A percentile compares a stretch with the other conserved stretches of the same genome.
These are phyloP conservation scores for Mycena sp. DNA, from an alignment of 1,284 basidiomycete species.

Conservation along the genomic window DNA sequence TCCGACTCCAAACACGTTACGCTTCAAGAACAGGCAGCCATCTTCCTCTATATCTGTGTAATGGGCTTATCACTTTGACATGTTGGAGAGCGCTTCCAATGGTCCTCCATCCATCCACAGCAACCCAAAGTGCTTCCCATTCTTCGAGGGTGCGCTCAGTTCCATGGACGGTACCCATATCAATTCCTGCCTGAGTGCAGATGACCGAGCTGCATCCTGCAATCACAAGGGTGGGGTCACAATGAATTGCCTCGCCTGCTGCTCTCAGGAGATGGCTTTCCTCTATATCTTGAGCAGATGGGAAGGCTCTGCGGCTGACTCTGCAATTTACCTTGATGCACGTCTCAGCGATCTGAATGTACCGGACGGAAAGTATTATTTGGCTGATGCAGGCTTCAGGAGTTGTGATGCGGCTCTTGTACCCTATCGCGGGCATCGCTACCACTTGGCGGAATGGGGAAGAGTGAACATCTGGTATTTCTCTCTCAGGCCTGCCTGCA, in stretches of 20 bases:
- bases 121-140: constrained; percentile 1
- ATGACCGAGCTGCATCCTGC: background rate
- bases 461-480: background rate
- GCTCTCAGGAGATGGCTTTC: constrained; percentile 31
- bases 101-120: constrained; percentile 4
- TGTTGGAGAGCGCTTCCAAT: constrained; percentile 42
- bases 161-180: constrained; percentile 15
- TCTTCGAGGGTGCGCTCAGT: background rate
- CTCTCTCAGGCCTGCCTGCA: background rate
- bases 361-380: constrained; percentile 31
- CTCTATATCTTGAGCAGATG: constrained; percentile 32
- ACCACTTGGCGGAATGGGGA: constrained; percentile 30
- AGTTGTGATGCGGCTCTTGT: constrained; percentile 2
- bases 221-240: background rate
- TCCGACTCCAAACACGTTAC: constrained; percentile 31
- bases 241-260: constrained; percentile 13
- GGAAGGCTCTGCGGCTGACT: constrained; percentile 36
- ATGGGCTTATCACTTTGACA: constrained; percentile 37
- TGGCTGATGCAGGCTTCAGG: constrained; percentile 37
- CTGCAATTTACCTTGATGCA: constrained; percentile 29
- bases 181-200: background rate
- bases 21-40: constrained; percentile 39
- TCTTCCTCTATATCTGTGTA: constrained; percentile 42
- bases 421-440: constrained; percentile 24
- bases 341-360: constrained; percentile 26